phyloP scores from a whole-genome alignment of 805 yeast genomes.

The Candida insectorum region DNA sequence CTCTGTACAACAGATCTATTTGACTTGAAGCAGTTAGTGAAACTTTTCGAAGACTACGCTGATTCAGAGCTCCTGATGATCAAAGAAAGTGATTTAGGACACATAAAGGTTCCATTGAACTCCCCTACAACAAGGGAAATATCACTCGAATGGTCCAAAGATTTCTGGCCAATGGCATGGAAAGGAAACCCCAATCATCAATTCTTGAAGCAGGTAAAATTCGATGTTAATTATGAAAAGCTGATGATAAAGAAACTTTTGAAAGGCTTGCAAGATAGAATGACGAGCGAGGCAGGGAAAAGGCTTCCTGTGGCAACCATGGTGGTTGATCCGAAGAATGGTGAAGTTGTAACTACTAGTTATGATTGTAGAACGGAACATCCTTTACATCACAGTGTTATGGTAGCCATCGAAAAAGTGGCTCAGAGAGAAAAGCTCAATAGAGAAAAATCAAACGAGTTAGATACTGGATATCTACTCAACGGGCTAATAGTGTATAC shows the following conservation, averaged over 20 bases:
- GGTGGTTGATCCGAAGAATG: conserved; percentile 57
- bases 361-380: conserved; percentile 34
- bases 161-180: conserved; percentile 90
- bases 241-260: conserved; percentile 16
- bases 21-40: conserved; percentile 17
- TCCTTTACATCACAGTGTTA: conserved; percentile 71
- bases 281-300: not conserved
- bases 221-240: conserved; percentile 46
- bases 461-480: conserved; percentile 57
- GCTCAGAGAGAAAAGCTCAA: conserved; percentile 52
- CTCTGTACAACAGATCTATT: conserved; percentile 43
- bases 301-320: conserved; percentile 53
- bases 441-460: conserved; percentile 18
- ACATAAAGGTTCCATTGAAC: conserved; percentile 48
- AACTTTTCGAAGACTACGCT: conserved; percentile 16
- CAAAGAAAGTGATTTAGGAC: conserved; percentile 7
- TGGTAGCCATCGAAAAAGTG: conserved; percentile 64
- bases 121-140: conserved; percentile 74
- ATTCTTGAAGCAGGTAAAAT: conserved; percentile 51
- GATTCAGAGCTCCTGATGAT: conserved; percentile 2
- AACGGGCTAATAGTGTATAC: conserved; percentile 75
- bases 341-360: conserved; percentile 31
- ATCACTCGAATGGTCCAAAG: conserved; percentile 59
- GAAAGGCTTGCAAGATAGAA: conserved; percentile 2
- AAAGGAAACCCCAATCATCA: conserved; percentile 85